Evolutionary conservation across 345 rosid genomes (phyloP).

Genomic region (Euphorbia peplus): DNA sequence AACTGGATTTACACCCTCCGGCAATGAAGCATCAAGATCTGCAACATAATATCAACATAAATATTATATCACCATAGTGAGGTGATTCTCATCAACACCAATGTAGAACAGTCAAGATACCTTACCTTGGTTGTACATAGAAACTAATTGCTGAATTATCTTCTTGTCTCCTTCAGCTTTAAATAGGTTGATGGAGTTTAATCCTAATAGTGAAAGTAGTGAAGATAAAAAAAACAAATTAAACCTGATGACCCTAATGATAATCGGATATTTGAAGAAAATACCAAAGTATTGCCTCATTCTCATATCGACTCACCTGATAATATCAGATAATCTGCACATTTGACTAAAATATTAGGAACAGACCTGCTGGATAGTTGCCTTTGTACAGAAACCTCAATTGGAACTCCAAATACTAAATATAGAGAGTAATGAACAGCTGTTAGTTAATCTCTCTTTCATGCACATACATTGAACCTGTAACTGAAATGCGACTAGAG

Average conservation of each 20-base stretch:
- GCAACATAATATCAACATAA: slow-evolving; percentile 21
- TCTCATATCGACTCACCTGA: slow-evolving; percentile 50
- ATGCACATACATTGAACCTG: not conserved
- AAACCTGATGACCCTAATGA: not conserved
- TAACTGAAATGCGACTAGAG: slow-evolving; percentile 8
- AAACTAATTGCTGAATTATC: slow-evolving; percentile 72
- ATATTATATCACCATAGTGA: slow-evolving; percentile 5
- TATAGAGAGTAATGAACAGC: slow-evolving; percentile 7
- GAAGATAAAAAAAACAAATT: not conserved
- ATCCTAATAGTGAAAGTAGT: slow-evolving; percentile 40
- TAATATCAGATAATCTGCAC: slow-evolving; percentile 78
- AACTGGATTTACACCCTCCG: slow-evolving; percentile 68
- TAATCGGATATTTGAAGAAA: not conserved
- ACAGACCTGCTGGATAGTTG: slow-evolving; percentile 63
- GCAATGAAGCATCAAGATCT: slow-evolving; percentile 70
- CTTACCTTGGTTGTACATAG: slow-evolving; percentile 81
- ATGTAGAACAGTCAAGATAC: slow-evolving; percentile 34
- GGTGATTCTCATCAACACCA: slow-evolving; percentile 3
- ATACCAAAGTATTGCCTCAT: not conserved
- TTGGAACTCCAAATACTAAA: slow-evolving; percentile 87
- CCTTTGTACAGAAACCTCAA: slow-evolving; percentile 69
- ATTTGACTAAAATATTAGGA: slow-evolving; percentile 62
- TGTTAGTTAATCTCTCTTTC: not conserved
- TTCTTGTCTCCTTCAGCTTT: slow-evolving; percentile 75
- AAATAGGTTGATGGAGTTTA: slow-evolving; percentile 63